Conservation (phyloP, 2,329 filamentous ascomycete species). For the Pyricularia sp. region DNA sequence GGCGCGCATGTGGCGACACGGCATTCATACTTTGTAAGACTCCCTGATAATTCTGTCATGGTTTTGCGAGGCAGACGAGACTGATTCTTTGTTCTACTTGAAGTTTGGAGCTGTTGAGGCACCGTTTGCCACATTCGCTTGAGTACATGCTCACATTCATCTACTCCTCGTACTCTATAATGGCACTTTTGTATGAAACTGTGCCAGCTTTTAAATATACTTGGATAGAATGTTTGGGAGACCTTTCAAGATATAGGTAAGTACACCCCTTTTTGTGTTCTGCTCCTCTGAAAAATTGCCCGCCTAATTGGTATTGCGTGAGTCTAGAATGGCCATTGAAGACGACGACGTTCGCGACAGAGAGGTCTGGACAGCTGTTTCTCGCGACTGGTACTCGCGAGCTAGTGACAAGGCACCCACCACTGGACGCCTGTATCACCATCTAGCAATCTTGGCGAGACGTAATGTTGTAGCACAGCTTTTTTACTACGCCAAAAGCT, state of each 20-base stretch:
- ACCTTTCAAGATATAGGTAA: slow-evolving; percentile 59
- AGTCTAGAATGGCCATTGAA: slow-evolving; percentile 70
- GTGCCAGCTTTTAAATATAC: slow-evolving; percentile 73
- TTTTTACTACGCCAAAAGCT: slow-evolving; percentile 57
- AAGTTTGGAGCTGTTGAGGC: slow-evolving; percentile 55
- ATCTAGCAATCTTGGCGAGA: slow-evolving; percentile 66
- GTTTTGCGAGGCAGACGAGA: neutral
- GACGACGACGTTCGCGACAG: slow-evolving; percentile 62
- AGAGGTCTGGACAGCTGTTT: slow-evolving; percentile 71
- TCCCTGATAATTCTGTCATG: neutral
- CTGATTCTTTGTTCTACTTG: neutral
- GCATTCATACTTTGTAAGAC: slow-evolving; percentile 60
- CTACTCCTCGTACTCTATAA: slow-evolving; percentile 83
- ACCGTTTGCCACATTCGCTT: slow-evolving; percentile 59
- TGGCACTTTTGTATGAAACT: slow-evolving; percentile 75
- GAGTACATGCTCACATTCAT: slow-evolving; percentile 91
- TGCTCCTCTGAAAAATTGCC: neutral
- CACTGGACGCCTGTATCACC: slow-evolving; percentile 73
- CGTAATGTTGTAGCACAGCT: slow-evolving; percentile 59
- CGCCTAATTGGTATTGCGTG: neutral
- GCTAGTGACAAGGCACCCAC: slow-evolving; percentile 65
- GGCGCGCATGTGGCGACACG: slow-evolving; percentile 85
- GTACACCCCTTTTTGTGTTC: slow-evolving; percentile 2
- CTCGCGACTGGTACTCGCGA: slow-evolving; percentile 71
- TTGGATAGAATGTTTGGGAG: slow-evolving; percentile 88